These are phyloP conservation scores for Danielozyma ontarioensis DNA, from an alignment of 805 yeast genomes.

Conservation along the genomic window DNA sequence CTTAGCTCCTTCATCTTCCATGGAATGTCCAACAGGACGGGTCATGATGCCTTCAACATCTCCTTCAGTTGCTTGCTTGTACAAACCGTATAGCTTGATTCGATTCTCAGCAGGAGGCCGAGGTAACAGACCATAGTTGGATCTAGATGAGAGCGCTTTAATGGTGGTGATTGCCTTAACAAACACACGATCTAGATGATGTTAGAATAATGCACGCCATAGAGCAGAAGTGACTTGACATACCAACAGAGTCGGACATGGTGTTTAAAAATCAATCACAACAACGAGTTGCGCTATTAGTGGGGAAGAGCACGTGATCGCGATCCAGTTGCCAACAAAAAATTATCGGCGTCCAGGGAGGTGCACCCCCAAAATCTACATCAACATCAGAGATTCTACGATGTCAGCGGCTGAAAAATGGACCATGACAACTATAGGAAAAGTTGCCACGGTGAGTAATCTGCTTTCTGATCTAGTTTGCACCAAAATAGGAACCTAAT, in stretches of 20 bases:
- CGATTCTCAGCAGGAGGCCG: slow-evolving; percentile 73
- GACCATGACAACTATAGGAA: not conserved
- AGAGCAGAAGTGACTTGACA: slow-evolving; percentile 6
- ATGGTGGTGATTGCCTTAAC: slow-evolving; percentile 79
- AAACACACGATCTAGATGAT: slow-evolving; percentile 62
- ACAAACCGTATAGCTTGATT: slow-evolving; percentile 69
- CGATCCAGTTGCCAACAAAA: too few relatives aligned
- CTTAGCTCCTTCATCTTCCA: slow-evolving; percentile 63
- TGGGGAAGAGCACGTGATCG: too few relatives aligned
- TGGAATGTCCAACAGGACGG: slow-evolving; percentile 54
- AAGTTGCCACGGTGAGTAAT: slow-evolving; percentile 8
- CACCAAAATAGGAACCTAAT: slow-evolving; percentile 66
- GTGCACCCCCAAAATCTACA: too few relatives aligned
- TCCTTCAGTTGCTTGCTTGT: slow-evolving; percentile 89
- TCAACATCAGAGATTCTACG: too few relatives aligned
- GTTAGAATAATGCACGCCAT: slow-evolving; percentile 4
- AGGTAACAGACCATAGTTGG: slow-evolving; percentile 59
- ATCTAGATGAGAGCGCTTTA: slow-evolving; percentile 60
- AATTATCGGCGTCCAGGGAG: too few relatives aligned
- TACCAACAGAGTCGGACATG: slow-evolving; percentile 50
- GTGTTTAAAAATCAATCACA: too few relatives aligned
- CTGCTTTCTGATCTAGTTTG: slow-evolving; percentile 12
- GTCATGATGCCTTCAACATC: slow-evolving; percentile 66
- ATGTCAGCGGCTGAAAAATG: not conserved
- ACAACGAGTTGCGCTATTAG: too few relatives aligned